Evolutionary conservation across 768 basidiomycete genomes (phyloP).

Genomic region (Calocybe cyanea): DNA sequence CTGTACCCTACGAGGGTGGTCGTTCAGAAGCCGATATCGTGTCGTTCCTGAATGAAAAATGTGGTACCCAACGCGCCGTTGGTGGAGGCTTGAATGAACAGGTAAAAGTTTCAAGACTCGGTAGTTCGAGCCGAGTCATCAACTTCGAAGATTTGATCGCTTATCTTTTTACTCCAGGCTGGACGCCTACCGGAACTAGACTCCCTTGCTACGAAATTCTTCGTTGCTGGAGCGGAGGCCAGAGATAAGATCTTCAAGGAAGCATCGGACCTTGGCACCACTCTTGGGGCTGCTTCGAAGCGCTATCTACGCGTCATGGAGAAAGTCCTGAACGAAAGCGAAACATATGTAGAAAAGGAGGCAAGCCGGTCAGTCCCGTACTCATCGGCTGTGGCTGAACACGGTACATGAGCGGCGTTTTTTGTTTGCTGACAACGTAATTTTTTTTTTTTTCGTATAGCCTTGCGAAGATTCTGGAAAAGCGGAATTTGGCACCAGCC

Average conservation of each 20-base stretch:
- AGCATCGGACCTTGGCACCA: slow-evolving; percentile 51
- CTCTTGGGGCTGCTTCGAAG: slow-evolving; percentile 48
- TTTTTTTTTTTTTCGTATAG: slow-evolving; percentile 44
- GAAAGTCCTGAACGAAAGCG: slow-evolving; percentile 68
- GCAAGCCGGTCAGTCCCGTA: slow-evolving; percentile 60
- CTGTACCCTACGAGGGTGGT: slow-evolving; percentile 63
- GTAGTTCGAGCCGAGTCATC: background rate
- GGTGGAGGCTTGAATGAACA: slow-evolving; percentile 77
- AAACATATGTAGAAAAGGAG: slow-evolving; percentile 84
- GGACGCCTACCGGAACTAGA: slow-evolving; percentile 81
- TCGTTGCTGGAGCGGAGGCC: slow-evolving; percentile 50
- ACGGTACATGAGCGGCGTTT: no score
- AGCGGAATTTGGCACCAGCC: slow-evolving; percentile 66
- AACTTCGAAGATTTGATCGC: background rate
- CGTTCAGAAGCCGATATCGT: slow-evolving; percentile 77
- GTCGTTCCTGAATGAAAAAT: slow-evolving; percentile 77
- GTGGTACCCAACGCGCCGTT: slow-evolving; percentile 78
- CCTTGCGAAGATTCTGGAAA: slow-evolving; percentile 71
- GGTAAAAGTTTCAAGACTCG: slow-evolving; percentile 32
- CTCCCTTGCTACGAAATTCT: slow-evolving; percentile 70
- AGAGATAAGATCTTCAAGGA: slow-evolving; percentile 64
- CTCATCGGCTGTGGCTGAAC: slow-evolving; percentile 11
- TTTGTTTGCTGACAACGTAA: no score
- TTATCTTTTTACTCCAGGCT: slow-evolving; percentile 45
- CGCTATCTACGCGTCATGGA: slow-evolving; percentile 92